A percentile compares a stretch with the other conserved stretches of the same genome.
These are phyloP conservation scores for Saccharum officinarum DNA, from an alignment of 176 grass and related monocot genomes.

Conservation along the genomic window DNA sequence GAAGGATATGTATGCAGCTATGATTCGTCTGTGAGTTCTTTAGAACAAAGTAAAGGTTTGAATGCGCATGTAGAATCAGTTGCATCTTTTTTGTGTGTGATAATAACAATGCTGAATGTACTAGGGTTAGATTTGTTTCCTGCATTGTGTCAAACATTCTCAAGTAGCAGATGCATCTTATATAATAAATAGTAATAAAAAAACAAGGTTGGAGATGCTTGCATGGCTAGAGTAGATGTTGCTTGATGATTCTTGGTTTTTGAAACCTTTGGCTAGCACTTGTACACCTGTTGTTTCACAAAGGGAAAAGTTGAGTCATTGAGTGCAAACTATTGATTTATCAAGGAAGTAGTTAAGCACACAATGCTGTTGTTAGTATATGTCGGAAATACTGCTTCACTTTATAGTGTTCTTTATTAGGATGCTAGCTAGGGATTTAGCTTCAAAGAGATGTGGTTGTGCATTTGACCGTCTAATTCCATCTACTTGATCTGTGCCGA, in stretches of 20 bases:
- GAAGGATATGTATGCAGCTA: not conserved
- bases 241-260: not conserved
- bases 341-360: not conserved
- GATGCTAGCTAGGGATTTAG: not conserved
- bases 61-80: not conserved
- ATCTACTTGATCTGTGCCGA: not conserved
- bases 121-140: not conserved
- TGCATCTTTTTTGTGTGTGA: not conserved
- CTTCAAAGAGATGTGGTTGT: not conserved
- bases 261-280: not conserved
- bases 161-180: not conserved
- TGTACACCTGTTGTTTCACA: not conserved
- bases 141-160: not conserved
- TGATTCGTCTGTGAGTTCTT: not conserved
- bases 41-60: not conserved
- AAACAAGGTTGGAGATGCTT: not conserved
- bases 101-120: not conserved
- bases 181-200: not conserved
- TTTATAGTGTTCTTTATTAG: not conserved
- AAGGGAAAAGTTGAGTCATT: not conserved
- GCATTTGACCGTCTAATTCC: not conserved
- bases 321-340: not conserved
- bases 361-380: not conserved
- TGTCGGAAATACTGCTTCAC: not conserved
- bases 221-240: not conserved